Evolutionary conservation across 1,284 basidiomycete species (phyloP), one percentile per base, ranked within the genome.

Genomic region (Porodaedalea pini): DNA sequence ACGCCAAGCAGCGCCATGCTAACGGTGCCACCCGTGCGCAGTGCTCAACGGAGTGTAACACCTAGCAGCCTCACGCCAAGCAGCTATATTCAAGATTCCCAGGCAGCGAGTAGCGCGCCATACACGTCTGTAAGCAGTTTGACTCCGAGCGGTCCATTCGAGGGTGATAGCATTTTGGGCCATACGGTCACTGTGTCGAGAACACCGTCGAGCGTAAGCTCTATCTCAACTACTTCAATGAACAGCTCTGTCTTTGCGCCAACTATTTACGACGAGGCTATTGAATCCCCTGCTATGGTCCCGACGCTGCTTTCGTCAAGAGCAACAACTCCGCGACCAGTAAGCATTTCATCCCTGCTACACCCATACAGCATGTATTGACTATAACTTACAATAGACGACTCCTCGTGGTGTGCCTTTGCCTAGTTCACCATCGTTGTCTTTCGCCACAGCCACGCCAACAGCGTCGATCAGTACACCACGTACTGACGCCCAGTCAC

Each of bases 381-480:
- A 27, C 55, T 36, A 50, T 52, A 41, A 51, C 51, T 58, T 19
- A 59, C 56, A 34, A 40, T 53, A 69, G 69, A 56, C 66, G n/a
- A 66, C 67, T 8, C 74, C 77, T 21, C 51, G 59, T 15, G 60
- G 58, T 49, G 51, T 55, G 29, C 39, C 50, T 44, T 51, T 59
- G 39, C 40, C 50, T 23, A 41, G 15, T 17, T 54, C 61, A 0
- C 55, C 64, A 34, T 71, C 75, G 15, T 68, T 75, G 5, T 75
- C 76, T 0, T 70, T 71, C 19, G 62, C 70, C 3, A 67, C 72
- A 1, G 61, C 70, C 3, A 79, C 85, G 1, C 72, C 80, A 40
- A 76, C 78, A 45, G 74, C 87, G 56, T 86, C 82, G 57, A 63
- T 87, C 21, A 79, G 78, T 1, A 89, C 87, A 0, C 87, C 85